Percentiles rank a stretch among this genome's conserved stretches.
Evolutionary conservation across 208 protist species (phyloP).

Genomic region (Leishmania mexicana): DNA sequence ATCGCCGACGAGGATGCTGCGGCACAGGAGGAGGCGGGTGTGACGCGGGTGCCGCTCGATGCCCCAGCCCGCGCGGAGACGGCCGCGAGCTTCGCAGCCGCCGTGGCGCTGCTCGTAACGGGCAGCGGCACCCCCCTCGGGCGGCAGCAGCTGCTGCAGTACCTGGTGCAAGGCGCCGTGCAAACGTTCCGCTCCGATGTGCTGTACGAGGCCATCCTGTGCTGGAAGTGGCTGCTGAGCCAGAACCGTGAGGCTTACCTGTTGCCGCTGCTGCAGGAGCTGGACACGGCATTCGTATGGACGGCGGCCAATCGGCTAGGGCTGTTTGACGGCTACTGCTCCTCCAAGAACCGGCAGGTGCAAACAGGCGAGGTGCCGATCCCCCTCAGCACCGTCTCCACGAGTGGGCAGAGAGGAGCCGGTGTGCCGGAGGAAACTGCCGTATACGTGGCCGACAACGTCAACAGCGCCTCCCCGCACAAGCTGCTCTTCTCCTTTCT

Average conservation of each 20-base stretch:
- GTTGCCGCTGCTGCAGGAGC: constrained; percentile 52
- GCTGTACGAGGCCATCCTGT: constrained; percentile 54
- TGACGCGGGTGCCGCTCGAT: not conserved
- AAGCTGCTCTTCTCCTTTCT: constrained; percentile 78
- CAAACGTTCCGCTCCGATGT: constrained; percentile 57
- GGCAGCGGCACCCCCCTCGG: constrained; percentile 33
- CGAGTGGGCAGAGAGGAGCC: not conserved
- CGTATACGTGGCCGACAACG: constrained; percentile 38
- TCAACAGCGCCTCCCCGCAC: constrained; percentile 57
- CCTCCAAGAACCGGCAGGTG: constrained; percentile 57
- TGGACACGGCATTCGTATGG: constrained; percentile 72
- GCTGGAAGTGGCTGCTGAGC: constrained; percentile 77
- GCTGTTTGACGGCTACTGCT: constrained; percentile 71
- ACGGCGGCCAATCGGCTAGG: constrained; percentile 63
- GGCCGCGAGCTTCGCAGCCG: constrained; percentile 42
- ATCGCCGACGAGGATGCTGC: constrained; percentile 3
- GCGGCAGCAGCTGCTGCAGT: constrained; percentile 53
- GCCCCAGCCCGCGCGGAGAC: constrained; percentile 24
- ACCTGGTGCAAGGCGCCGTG: constrained; percentile 70
- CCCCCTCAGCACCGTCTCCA: not conserved
- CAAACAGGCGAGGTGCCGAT: constrained; percentile 48
- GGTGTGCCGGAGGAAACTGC: not conserved
- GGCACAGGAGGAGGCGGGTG: constrained; percentile 10
- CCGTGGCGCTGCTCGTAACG: constrained; percentile 53
- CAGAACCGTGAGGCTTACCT: constrained; percentile 50